Evolutionary conservation across 2,329 filamentous ascomycete genomes (phyloP).

Genomic region (Colletotrichum filicis): DNA sequence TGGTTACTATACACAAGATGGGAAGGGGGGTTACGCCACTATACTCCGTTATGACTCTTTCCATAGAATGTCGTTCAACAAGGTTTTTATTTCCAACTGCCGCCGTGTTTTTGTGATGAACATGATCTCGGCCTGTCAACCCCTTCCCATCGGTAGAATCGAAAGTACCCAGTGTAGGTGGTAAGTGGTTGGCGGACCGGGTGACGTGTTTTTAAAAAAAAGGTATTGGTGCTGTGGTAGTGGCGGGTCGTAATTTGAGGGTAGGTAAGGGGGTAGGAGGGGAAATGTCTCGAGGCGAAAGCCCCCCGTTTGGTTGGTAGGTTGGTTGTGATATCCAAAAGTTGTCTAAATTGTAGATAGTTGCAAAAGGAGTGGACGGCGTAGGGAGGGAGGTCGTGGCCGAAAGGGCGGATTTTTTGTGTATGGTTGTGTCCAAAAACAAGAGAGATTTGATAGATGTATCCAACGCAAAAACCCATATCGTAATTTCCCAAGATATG

Average conservation of each 20-base stretch:
- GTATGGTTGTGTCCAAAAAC: slow-evolving; percentile 37
- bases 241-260: not conserved
- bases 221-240: not conserved
- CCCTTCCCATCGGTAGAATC: slow-evolving; percentile 13
- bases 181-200: not conserved
- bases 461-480: slow-evolving; percentile 34
- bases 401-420: slow-evolving; percentile 38
- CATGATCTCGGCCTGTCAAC: slow-evolving; percentile 8
- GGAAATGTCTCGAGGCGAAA: slow-evolving; percentile 20
- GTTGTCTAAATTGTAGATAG: slow-evolving; percentile 13
- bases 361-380: slow-evolving; percentile 52
- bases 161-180: slow-evolving; percentile 7
- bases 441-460: slow-evolving; percentile 25
- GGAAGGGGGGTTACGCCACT: slow-evolving; percentile 7
- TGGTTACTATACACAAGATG: slow-evolving; percentile 34
- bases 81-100: slow-evolving; percentile 9
- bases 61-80: slow-evolving; percentile 29
- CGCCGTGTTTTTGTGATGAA: slow-evolving; percentile 10
- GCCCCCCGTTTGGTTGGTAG: not conserved
- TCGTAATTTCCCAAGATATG: slow-evolving; percentile 39
- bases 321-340: slow-evolving; percentile 24
- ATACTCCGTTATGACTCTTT: slow-evolving; percentile 29
- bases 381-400: slow-evolving; percentile 41
- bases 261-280: not conserved
- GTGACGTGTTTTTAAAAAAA: not conserved